These are phyloP conservation scores for Turnera subulata DNA, from an alignment of 345 rosid species.

Conservation along the genomic window DNA sequence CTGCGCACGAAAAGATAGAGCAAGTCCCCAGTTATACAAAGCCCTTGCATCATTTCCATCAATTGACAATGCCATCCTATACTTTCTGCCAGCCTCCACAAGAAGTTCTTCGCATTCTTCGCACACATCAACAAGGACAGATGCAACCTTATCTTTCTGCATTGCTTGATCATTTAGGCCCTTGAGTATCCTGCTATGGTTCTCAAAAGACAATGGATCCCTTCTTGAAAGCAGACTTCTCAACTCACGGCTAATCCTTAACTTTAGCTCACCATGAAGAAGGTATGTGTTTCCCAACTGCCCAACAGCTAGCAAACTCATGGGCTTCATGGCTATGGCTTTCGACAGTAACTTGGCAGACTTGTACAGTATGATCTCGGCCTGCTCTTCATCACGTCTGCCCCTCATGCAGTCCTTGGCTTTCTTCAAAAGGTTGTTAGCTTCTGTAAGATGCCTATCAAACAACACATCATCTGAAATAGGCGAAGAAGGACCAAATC, in stretches of 20 bases:
- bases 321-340: constrained; percentile 54
- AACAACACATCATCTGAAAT: constrained; percentile 46
- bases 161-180: constrained; percentile 17
- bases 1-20: constrained; percentile 68
- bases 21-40: constrained; percentile 74
- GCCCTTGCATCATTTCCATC: constrained; percentile 64
- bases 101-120: constrained; percentile 73
- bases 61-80: constrained; percentile 54
- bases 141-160: constrained; percentile 37
- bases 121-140: constrained; percentile 47
- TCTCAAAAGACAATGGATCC: constrained; percentile 24
- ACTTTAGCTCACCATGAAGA: constrained; percentile 68
- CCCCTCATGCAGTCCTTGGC: constrained; percentile 42
- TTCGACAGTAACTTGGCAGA: constrained; percentile 48
- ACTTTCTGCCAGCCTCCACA: constrained; percentile 61
- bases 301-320: constrained; percentile 69
- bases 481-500: constrained; percentile 30
- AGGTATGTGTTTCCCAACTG: constrained; percentile 68
- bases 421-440: constrained; percentile 46
- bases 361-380: constrained; percentile 39
- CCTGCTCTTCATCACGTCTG: constrained; percentile 35
- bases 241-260: constrained; percentile 53
- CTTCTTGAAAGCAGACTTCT: constrained; percentile 42
- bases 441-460: constrained; percentile 48
- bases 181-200: constrained; percentile 24